Evolutionary conservation across 2,329 filamentous ascomycete genomes (phyloP).

Genomic region (Bisporella sp.): DNA sequence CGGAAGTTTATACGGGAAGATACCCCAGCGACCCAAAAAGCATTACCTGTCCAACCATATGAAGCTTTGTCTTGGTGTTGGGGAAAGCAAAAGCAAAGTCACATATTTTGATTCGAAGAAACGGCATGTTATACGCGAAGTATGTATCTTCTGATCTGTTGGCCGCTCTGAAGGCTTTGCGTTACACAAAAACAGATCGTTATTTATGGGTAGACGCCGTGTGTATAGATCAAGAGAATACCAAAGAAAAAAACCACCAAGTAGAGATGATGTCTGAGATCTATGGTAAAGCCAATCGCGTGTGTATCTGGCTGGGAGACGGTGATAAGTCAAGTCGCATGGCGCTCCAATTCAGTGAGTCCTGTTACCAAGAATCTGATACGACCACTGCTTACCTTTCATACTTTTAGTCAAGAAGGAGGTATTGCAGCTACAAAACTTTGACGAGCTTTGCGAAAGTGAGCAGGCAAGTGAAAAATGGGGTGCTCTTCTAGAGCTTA

Average conservation of each 20-base stretch:
- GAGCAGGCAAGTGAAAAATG: constrained; percentile 22
- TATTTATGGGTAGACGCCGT: constrained; percentile 30
- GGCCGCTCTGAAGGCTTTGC: too few relatives aligned
- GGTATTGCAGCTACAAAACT: constrained; percentile 26
- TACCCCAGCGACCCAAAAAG: too few relatives aligned
- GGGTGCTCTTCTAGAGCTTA: constrained; percentile 26
- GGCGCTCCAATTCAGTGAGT: constrained; percentile 26
- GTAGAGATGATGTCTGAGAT: constrained; percentile 30
- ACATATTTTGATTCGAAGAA: too few relatives aligned
- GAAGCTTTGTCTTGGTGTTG: too few relatives aligned
- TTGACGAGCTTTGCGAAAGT: constrained; percentile 25
- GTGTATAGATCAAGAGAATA: constrained; percentile 27
- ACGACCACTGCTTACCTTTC: too few relatives aligned
- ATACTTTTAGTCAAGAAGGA: constrained; percentile 15
- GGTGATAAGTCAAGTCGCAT: constrained; percentile 18
- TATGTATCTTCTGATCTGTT: too few relatives aligned
- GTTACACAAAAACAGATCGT: background rate
- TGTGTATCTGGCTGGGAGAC: constrained; percentile 26
- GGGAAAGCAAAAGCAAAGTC: too few relatives aligned
- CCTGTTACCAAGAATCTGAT: too few relatives aligned
- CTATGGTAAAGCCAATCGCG: constrained; percentile 24
- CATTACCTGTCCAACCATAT: too few relatives aligned
- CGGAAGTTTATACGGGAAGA: too few relatives aligned
- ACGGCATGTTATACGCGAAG: too few relatives aligned
- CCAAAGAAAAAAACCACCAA: constrained; percentile 27